Conservation (phyloP, 352 stramenopile genomes). For the Phytopythium aichiense region DNA sequence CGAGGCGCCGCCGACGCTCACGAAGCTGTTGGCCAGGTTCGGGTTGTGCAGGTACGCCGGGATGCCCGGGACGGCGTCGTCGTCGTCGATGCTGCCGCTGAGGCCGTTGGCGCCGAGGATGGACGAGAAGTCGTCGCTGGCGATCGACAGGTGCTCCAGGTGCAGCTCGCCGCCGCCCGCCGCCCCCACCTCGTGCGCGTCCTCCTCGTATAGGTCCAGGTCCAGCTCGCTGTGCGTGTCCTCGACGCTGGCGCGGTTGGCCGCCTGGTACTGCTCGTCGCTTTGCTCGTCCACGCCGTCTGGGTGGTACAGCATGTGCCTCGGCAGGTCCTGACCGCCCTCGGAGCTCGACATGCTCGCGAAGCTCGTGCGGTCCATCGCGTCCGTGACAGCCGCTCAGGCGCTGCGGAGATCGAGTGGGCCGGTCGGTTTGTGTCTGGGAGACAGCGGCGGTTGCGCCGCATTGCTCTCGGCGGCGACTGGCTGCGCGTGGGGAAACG, state of each 20-base stretch:
- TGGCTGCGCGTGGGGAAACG: not conserved
- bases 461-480: not conserved
- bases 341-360: slow-evolving; percentile 4
- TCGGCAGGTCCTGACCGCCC: not conserved
- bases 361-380: slow-evolving; percentile 6
- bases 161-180: slow-evolving; percentile 10
- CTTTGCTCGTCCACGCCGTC: not conserved
- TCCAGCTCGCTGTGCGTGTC: slow-evolving; percentile 54
- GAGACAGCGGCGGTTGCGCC: not conserved
- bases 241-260: slow-evolving; percentile 13
- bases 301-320: slow-evolving; percentile 2
- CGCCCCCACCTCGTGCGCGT: slow-evolving; percentile 11
- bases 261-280: not conserved
- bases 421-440: not conserved
- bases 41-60: slow-evolving; percentile 11
- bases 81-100: slow-evolving; percentile 4
- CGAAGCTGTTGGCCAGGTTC: slow-evolving; percentile 22
- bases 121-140: slow-evolving; percentile 23
- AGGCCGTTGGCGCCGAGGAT: slow-evolving; percentile 7
- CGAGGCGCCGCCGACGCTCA: slow-evolving; percentile 20
- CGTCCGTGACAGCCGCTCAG: not conserved
- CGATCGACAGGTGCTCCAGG: slow-evolving; percentile 22
- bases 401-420: not conserved
- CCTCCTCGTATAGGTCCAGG: slow-evolving; percentile 59
- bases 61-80: slow-evolving; percentile 11